Evolutionary conservation across 495 filamentous ascomycete species (phyloP), one percentile per base, ranked within the genome.

Genomic region (Xylaria castorea): DNA sequence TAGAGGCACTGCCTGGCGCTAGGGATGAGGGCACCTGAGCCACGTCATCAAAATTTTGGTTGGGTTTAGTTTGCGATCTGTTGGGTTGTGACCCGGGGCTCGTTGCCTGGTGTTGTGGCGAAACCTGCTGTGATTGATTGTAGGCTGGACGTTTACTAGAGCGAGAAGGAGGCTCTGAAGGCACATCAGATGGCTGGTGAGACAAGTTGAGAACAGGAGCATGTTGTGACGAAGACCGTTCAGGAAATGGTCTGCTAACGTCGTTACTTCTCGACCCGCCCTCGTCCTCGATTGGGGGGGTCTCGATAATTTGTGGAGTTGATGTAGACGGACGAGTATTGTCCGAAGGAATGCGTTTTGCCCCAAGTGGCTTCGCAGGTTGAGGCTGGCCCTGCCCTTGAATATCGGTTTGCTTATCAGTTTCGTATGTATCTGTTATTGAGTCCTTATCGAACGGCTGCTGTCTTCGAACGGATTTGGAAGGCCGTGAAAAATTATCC

Each of bases 221-320:
- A 65, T 68, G 73, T 66, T 91, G 87, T n/a, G 88, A 88, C 6
- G 90, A 89, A 4, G 85, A 86, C 68, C 89, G 80, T 69, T 89
- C 80, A 22, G 89, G 84, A 36, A 83, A 84, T 27, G 78, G 70
- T 68, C 83, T 76, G 51, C 62, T 72, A 42, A 68, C 68, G 70
- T 78, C 81, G 51, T 71, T 55, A 38, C 66, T 44, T 44, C 71
- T 74, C 42, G 64, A 25, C 32, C 34, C 68, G 27, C 72, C 81
- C 16, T 87, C 83, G 34, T 87, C 85, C 62, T 84, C 83, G 12
- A 80, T 76, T 5, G 87, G 83, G 5, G 91, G 91, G 1, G 91
- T 92, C 81, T 94, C 92, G 65, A 93, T 77, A 71, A 94, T 93
- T 55, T 87, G 84, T 34, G 93, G 91, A 8, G 92, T 87, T 18